A percentile compares a stretch with the other conserved stretches of the same genome.
Evolutionary conservation across 2,329 filamentous ascomycete species (phyloP).

Genomic region (Plectosphaerella plurivora): DNA sequence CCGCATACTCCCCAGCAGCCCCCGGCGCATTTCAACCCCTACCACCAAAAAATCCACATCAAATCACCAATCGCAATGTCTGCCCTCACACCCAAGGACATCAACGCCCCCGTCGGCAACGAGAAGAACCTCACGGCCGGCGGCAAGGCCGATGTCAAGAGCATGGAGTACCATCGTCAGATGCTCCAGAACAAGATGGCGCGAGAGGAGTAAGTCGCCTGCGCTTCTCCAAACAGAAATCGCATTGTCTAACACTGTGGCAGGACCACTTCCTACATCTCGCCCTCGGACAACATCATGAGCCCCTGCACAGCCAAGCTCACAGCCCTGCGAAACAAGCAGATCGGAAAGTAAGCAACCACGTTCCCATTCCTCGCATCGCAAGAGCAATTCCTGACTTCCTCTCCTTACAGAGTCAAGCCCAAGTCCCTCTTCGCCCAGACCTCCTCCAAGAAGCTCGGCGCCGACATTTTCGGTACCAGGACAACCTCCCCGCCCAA

Average conservation of each 20-base stretch:
- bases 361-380: background rate
- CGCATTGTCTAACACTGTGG: constrained; percentile 5
- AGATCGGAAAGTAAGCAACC: constrained; percentile 65
- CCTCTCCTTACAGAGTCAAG: constrained; percentile 44
- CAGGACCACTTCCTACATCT: constrained; percentile 60
- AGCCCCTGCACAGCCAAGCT: constrained; percentile 82
- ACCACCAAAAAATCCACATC: constrained; percentile 35
- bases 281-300: constrained; percentile 85
- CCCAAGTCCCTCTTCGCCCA: constrained; percentile 66
- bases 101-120: constrained; percentile 51
- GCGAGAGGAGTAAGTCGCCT: constrained; percentile 52
- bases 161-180: constrained; percentile 75
- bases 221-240: background rate
- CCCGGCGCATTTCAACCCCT: constrained; percentile 1
- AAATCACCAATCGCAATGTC: constrained; percentile 39
- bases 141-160: constrained; percentile 49
- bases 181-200: constrained; percentile 69
- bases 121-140: constrained; percentile 21
- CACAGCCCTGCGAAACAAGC: constrained; percentile 74
- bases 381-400: background rate
- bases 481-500: constrained; percentile 14
- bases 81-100: constrained; percentile 61
- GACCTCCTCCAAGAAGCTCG: constrained; percentile 59
- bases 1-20: background rate
- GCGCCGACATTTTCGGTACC: constrained; percentile 24